Conservation (phyloP, 768 basidiomycete genomes). For the Hebeloma cylindrosporum region DNA sequence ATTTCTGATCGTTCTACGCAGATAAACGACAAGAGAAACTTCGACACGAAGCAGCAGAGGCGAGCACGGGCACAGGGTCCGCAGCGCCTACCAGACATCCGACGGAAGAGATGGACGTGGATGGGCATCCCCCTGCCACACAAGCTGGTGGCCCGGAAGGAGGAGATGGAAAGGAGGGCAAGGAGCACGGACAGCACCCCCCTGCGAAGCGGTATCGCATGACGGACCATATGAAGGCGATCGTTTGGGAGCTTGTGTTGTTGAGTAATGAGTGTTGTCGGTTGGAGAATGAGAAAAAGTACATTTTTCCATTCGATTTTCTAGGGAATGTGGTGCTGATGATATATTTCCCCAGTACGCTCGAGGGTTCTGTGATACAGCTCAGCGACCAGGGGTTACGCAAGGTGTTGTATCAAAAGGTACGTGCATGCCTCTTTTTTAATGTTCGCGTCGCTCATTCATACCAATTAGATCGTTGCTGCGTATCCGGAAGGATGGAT, state of each 20-base stretch:
- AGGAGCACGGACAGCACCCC: constrained; percentile 49
- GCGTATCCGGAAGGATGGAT: constrained; percentile 85
- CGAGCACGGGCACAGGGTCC: constrained; percentile 33
- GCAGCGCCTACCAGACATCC: constrained; percentile 42
- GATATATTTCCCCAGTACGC: constrained; percentile 30
- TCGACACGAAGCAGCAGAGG: constrained; percentile 33
- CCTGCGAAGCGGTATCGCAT: constrained; percentile 77
- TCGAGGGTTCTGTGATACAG: constrained; percentile 69
- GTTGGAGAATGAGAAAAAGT: constrained; percentile 49
- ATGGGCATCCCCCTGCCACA: constrained; percentile 14
- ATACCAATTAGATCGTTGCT: constrained; percentile 54
- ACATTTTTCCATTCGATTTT: constrained; percentile 15
- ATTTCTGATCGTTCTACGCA: constrained; percentile 16
- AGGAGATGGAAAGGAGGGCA: constrained; percentile 24
- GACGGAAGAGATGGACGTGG: constrained; percentile 49
- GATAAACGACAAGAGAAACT: constrained; percentile 60
- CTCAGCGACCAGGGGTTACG: constrained; percentile 81
- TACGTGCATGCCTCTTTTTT: constrained; percentile 24
- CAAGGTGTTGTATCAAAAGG: constrained; percentile 81
- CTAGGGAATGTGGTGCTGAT: background rate
- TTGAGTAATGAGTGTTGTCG: constrained; percentile 83
- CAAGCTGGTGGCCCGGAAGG: constrained; percentile 8
- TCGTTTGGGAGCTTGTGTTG: constrained; percentile 79
- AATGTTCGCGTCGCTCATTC: background rate
- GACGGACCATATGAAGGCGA: constrained; percentile 77